phyloP scores from a whole-genome alignment of 1,139 yeast genomes.

The Blastobotrys arbuscula region DNA sequence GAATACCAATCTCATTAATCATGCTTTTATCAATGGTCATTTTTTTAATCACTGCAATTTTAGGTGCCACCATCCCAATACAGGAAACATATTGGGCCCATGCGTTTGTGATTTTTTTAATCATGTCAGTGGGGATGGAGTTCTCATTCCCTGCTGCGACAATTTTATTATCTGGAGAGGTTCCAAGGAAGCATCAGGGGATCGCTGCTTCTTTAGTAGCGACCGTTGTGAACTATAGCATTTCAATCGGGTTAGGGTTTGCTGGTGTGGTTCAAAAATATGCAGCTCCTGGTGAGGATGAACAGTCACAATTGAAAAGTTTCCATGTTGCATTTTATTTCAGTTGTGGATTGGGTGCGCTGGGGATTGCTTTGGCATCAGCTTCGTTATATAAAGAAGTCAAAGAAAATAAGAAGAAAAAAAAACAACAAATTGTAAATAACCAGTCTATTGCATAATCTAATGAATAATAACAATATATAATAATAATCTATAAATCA shows the following conservation, averaged over 20 bases:
- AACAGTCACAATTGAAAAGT: conserved; percentile 35
- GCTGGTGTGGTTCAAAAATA: conserved; percentile 58
- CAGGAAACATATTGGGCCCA: conserved; percentile 51
- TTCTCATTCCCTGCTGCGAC: conserved; percentile 61
- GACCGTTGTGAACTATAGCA: conserved; percentile 57
- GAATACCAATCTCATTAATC: conserved; percentile 40
- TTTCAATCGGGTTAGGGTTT: conserved; percentile 57
- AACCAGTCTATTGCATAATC: not conserved
- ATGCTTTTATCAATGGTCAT: conserved; percentile 44
- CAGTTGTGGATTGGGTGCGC: conserved; percentile 49
- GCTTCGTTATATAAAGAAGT: conserved; percentile 7
- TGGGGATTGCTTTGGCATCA: conserved; percentile 29
- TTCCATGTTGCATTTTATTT: conserved; percentile 43
- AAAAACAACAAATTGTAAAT: too few species aligned
- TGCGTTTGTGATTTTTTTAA: conserved; percentile 42
- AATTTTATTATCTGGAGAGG: conserved; percentile 44
- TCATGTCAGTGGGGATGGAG: conserved; percentile 60
- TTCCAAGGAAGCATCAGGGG: conserved; percentile 55
- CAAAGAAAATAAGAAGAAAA: conserved; percentile 1
- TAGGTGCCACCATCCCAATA: conserved; percentile 44
- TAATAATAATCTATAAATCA: conserved; percentile 7
- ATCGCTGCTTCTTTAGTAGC: conserved; percentile 60
- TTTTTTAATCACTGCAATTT: conserved; percentile 39
- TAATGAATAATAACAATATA: not conserved
- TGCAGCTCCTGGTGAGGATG: conserved; percentile 31